Conservation (phyloP, 805 yeast species). For the Middelhovenomyces tepae region DNA sequence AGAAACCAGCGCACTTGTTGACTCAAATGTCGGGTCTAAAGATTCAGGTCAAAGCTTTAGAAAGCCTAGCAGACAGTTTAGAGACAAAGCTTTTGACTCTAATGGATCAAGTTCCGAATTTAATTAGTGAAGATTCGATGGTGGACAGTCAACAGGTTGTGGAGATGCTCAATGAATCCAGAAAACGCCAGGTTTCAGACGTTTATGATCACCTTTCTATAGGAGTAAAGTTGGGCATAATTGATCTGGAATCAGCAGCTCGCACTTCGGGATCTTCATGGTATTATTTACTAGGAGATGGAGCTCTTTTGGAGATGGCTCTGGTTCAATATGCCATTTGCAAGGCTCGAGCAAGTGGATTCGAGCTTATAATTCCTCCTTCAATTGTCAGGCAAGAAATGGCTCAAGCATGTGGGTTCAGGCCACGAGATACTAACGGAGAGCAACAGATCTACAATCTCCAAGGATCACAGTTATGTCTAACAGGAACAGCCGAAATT, state of each 20-base stretch:
- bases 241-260: constrained; percentile 68
- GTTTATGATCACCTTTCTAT: constrained; percentile 56
- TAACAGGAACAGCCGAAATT: constrained; percentile 94
- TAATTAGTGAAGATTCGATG: constrained; percentile 18
- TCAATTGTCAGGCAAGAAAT: constrained; percentile 71
- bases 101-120: constrained; percentile 27
- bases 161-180: constrained; percentile 13
- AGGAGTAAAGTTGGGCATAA: constrained; percentile 54
- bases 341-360: constrained; percentile 59
- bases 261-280: constrained; percentile 61
- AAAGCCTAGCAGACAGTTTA: constrained; percentile 8
- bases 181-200: constrained; percentile 1
- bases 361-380: constrained; percentile 70
- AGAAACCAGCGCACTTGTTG: constrained; percentile 3
- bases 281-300: constrained; percentile 77
- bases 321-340: constrained; percentile 68
- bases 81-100: constrained; percentile 11
- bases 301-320: constrained; percentile 85
- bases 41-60: constrained; percentile 12
- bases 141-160: constrained; percentile 17
- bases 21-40: constrained; percentile 12
- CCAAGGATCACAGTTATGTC: constrained; percentile 38
- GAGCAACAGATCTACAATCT: constrained; percentile 77
- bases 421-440: constrained; percentile 80
- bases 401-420: constrained; percentile 85